These are phyloP conservation scores for Mrakia hoshinonis DNA, from an alignment of 768 basidiomycete species.

Conservation along the genomic window DNA sequence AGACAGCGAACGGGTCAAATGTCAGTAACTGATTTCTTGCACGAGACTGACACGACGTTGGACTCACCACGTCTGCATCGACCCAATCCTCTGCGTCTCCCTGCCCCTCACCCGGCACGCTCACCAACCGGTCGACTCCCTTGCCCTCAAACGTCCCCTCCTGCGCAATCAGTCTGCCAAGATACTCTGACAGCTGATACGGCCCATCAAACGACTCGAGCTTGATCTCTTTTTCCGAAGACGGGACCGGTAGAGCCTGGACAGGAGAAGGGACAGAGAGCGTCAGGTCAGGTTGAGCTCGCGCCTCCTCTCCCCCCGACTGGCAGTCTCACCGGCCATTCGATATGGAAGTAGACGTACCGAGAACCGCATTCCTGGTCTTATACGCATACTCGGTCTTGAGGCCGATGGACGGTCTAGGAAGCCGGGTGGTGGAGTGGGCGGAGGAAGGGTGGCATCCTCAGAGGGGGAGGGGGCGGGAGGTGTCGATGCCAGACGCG, in stretches of 20 bases:
- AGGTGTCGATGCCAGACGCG: background rate
- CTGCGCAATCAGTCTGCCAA: background rate
- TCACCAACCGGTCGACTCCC: background rate
- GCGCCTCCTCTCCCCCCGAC: too few relatives aligned
- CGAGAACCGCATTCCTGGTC: background rate
- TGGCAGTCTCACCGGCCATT: too few relatives aligned
- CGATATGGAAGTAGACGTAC: too few relatives aligned
- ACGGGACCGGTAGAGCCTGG: too few relatives aligned
- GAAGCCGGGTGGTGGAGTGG: background rate
- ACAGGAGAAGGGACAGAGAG: background rate
- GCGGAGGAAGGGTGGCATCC: background rate
- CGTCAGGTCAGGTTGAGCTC: too few relatives aligned
- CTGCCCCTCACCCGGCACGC: conserved; percentile 10
- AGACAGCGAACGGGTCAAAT: background rate
- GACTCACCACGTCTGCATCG: conserved; percentile 16
- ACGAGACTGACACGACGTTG: too few relatives aligned
- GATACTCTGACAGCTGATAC: conserved; percentile 26
- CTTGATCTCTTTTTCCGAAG: background rate
- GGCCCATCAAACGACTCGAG: conserved; percentile 11
- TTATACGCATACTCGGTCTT: background rate
- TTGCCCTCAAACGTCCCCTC: background rate
- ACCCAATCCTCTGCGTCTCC: background rate
- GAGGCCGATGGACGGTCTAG: background rate
- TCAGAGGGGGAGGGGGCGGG: background rate
- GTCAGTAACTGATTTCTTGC: too few relatives aligned